Evolutionary conservation across 768 basidiomycete genomes (phyloP).

Genomic region (Termitomyces sp.): DNA sequence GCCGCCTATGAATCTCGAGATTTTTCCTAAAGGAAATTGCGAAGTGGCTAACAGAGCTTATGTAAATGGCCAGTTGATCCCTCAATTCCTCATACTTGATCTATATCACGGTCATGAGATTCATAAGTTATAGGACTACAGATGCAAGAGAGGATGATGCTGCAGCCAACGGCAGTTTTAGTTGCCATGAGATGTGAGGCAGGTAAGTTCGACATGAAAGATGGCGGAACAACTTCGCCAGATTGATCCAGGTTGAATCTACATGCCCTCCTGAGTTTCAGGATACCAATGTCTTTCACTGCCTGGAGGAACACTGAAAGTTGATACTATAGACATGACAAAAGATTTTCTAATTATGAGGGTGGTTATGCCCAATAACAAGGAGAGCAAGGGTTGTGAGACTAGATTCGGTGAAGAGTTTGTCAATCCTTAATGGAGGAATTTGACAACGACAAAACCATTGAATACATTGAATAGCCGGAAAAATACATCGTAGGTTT

Average conservation of each 20-base stretch:
- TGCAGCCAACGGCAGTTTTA: background rate
- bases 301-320: background rate
- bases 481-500: too few species aligned
- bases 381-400: background rate
- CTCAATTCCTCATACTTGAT: background rate
- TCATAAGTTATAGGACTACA: background rate
- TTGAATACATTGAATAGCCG: too few species aligned
- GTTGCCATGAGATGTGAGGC: background rate
- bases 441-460: too few species aligned
- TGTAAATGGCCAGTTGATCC: background rate
- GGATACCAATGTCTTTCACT: background rate
- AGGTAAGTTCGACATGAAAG: background rate
- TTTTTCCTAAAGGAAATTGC: background rate
- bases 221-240: background rate
- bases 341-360: background rate
- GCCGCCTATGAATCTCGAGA: background rate
- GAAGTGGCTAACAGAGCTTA: background rate
- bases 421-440: background rate
- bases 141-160: background rate
- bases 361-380: background rate
- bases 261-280: background rate
- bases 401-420: background rate
- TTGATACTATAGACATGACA: background rate
- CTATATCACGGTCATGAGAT: background rate
- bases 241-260: background rate